phyloP scores from a whole-genome alignment of 1,284 basidiomycete species.

The Ustilago vetiveriae region DNA sequence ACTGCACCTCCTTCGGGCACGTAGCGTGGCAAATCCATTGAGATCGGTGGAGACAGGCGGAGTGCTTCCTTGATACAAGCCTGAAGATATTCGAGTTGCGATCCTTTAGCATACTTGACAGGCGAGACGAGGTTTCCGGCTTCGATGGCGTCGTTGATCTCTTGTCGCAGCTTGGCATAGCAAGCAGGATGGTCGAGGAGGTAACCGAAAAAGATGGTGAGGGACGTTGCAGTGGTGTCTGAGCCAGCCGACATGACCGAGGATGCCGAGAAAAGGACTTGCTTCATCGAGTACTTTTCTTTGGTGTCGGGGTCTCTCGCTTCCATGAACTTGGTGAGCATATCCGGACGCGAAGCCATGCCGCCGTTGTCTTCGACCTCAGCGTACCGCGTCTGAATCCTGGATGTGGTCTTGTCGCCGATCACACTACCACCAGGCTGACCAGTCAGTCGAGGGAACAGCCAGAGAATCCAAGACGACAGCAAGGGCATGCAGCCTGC shows the following conservation, averaged over 20 bases:
- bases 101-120: constrained; percentile 53
- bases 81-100: constrained; percentile 55
- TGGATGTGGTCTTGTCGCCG: constrained; percentile 40
- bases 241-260: constrained; percentile 57
- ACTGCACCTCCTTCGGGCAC: constrained; percentile 55
- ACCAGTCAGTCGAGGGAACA: constrained; percentile 39
- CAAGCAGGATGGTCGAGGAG: constrained; percentile 51
- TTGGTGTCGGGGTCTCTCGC: constrained; percentile 45
- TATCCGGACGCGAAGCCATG: constrained; percentile 36
- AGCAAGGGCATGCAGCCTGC: constrained; percentile 46
- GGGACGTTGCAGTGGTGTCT: constrained; percentile 59
- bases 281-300: constrained; percentile 34
- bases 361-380: constrained; percentile 42
- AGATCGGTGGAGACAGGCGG: constrained; percentile 64
- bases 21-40: constrained; percentile 60
- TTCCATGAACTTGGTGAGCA: constrained; percentile 56
- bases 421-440: constrained; percentile 52
- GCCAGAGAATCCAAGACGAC: constrained; percentile 30
- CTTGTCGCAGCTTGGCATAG: constrained; percentile 51
- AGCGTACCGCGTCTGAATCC: constrained; percentile 44
- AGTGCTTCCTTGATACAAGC: constrained; percentile 66
- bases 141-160: constrained; percentile 54
- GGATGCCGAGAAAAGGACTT: constrained; percentile 41
- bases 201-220: constrained; percentile 59
- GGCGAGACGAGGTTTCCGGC: constrained; percentile 46